Evolutionary conservation across 2,329 filamentous ascomycete species (phyloP), one percentile per base, ranked within the genome.

Genomic region (Dothidotthia symphoricarpi): DNA sequence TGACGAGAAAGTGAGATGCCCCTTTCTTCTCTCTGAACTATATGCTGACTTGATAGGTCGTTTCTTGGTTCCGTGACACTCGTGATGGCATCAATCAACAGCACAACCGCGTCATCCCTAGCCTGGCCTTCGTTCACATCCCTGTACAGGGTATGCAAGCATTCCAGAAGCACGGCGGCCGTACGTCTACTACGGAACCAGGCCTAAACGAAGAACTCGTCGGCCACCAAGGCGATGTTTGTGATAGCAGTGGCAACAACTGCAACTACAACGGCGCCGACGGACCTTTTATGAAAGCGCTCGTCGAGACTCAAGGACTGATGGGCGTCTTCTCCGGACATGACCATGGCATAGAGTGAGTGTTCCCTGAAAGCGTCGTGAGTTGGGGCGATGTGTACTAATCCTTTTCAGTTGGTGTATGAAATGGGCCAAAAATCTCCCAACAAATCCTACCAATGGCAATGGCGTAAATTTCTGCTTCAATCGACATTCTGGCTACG

Each of bases 401-500:
- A 43, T 16, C n/a, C 14, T 15, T 15, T 12, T 28, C 6, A 51
- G 47, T 34, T 60, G 56, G 55, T 61, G 75, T 66, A 62, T 71
- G 65, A 67, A 66, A 51, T 68, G 67, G 68, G 39, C 47, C 4
- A 43, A 48, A 16, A 40, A 51, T 16, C 54, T 67, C 3, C 49
- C 61, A 1, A 60, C 55, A 29, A 57, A 57, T n/a, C 55, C 53
- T 13, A 16, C 66, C 2, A 62, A 60, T 0, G 75, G 73, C 1
- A 73, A 70, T 39, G 73, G 72, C 2, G 35, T 71, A 5, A 57
- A 65, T 28, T 41, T 75, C 49, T 85, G 83, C 53, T 80, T 79
- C 47, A 80, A 81, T 4, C 78, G 84, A 47, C 82, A 83, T 49
- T 76, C 80, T 0, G 83, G 84, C 0, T 86, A 86, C 38, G 84